A percentile compares a stretch with the other conserved stretches of the same genome.
These are phyloP conservation scores for Phytophthora pini DNA, from an alignment of 352 stramenopile genomes.

Conservation along the genomic window DNA sequence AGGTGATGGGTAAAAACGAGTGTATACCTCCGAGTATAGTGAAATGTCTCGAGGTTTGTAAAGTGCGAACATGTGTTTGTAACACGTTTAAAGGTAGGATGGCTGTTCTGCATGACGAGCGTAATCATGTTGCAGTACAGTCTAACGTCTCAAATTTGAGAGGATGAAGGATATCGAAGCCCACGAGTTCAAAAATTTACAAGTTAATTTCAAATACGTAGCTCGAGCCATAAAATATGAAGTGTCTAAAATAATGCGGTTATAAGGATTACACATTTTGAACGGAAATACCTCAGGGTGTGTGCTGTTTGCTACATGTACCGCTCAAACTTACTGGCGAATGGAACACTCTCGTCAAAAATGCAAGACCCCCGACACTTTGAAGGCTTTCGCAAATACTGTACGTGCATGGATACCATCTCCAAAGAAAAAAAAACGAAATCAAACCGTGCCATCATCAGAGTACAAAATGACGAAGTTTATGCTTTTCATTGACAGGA, in stretches of 20 bases:
- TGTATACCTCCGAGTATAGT: constrained; percentile 1
- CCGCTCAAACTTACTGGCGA: too few relatives aligned
- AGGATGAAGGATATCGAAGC: too few relatives aligned
- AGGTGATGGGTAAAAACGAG: constrained; percentile 22
- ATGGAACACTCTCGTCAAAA: too few relatives aligned
- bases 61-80: neutral
- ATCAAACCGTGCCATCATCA: constrained; percentile 1
- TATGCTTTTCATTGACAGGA: neutral
- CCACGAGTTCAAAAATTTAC: too few relatives aligned
- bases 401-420: neutral
- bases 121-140: neutral
- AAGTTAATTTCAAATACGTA: too few relatives aligned
- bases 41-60: constrained; percentile 5
- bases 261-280: too few relatives aligned
- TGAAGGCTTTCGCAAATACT: neutral
- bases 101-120: neutral
- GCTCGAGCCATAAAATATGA: too few relatives aligned
- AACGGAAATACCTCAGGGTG: too few relatives aligned
- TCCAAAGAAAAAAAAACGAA: neutral
- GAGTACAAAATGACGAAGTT: neutral
- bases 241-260: too few relatives aligned
- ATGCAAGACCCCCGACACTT: too few relatives aligned
- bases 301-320: too few relatives aligned
- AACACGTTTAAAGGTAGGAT: neutral
- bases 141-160: too few relatives aligned